Percentiles rank a stretch among this genome's conserved stretches.
phyloP scores from a whole-genome alignment of 2,329 filamentous ascomycete genomes.

The Aspergillus clavatus region DNA sequence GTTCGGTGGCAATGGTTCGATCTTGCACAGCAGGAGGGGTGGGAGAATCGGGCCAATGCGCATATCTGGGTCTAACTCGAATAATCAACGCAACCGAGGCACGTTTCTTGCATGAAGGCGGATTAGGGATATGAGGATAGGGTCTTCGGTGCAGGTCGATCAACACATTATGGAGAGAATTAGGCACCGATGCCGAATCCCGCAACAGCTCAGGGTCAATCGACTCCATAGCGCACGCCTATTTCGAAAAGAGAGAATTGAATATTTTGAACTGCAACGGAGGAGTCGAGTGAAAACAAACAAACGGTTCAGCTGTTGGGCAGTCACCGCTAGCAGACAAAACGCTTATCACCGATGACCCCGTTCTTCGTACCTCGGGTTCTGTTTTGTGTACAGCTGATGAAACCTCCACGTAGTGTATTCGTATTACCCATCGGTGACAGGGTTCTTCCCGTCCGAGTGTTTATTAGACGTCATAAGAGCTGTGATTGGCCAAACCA shows the following conservation, averaged over 20 bases:
- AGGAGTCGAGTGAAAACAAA: too few relatives aligned
- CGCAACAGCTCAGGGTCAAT: conserved; percentile 2
- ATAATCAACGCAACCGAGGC: conserved; percentile 64
- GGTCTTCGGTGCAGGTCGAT: conserved; percentile 31
- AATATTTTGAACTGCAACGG: too few relatives aligned
- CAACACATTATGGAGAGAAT: conserved; percentile 30
- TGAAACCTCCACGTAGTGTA: background rate
- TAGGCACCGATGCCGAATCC: conserved; percentile 16
- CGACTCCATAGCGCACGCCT: conserved; percentile 2
- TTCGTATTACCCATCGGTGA: background rate
- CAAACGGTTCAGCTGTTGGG: too few relatives aligned
- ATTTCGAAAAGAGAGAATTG: too few relatives aligned
- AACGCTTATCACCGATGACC: background rate
- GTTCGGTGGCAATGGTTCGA: conserved; percentile 24
- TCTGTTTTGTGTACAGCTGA: background rate
- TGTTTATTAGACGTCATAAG: background rate
- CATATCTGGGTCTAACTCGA: conserved; percentile 55
- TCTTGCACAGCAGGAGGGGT: conserved; percentile 17
- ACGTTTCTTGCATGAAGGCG: conserved; percentile 50
- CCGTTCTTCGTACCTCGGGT: background rate
- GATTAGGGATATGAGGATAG: conserved; percentile 43
- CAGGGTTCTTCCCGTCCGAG: background rate
- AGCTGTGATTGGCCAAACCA: background rate
- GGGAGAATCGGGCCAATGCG: conserved; percentile 46
- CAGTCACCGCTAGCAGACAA: background rate